A percentile compares a stretch with the other conserved stretches of the same genome.
Conservation (phyloP, 2,329 filamentous ascomycete genomes). For the Cladosporium austrohemisphaericum region DNA sequence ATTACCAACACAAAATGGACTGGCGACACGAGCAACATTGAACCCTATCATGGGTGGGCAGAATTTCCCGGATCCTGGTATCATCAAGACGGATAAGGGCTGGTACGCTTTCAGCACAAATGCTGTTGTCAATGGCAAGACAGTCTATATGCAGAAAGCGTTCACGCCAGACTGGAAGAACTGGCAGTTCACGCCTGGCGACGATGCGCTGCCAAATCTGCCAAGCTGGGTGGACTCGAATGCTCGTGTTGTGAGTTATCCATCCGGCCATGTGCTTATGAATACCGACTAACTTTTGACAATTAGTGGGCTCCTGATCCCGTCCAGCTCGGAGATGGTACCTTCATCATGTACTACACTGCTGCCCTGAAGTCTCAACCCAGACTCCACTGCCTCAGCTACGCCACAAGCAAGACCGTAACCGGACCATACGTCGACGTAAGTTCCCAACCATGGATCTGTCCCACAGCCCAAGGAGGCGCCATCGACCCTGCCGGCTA, state of each 20-base stretch:
- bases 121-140: slow-evolving; percentile 41
- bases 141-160: slow-evolving; percentile 50
- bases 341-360: slow-evolving; percentile 30
- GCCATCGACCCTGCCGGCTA: slow-evolving; percentile 31
- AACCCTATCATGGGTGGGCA: slow-evolving; percentile 22
- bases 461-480: slow-evolving; percentile 23
- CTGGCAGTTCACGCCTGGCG: slow-evolving; percentile 45
- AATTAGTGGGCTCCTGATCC: slow-evolving; percentile 62
- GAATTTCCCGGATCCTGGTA: slow-evolving; percentile 54
- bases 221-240: slow-evolving; percentile 49
- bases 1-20: slow-evolving; percentile 2
- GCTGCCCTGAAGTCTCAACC: slow-evolving; percentile 23
- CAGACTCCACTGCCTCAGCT: slow-evolving; percentile 29
- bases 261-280: slow-evolving; percentile 49
- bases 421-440: slow-evolving; percentile 28
- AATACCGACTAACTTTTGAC: slow-evolving; percentile 22
- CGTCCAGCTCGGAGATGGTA: slow-evolving; percentile 35
- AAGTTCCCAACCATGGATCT: slow-evolving; percentile 26
- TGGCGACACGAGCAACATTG: slow-evolving; percentile 1
- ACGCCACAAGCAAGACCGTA: slow-evolving; percentile 24
- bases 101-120: slow-evolving; percentile 53
- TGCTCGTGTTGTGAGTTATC: slow-evolving; percentile 39
- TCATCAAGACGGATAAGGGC: slow-evolving; percentile 46
- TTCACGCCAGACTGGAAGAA: slow-evolving; percentile 44
- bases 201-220: slow-evolving; percentile 50